A percentile compares a stretch with the other conserved stretches of the same genome.
Evolutionary conservation across 179 eudicot genomes (phyloP).

Genomic region (Sideroxylon spinosum): DNA sequence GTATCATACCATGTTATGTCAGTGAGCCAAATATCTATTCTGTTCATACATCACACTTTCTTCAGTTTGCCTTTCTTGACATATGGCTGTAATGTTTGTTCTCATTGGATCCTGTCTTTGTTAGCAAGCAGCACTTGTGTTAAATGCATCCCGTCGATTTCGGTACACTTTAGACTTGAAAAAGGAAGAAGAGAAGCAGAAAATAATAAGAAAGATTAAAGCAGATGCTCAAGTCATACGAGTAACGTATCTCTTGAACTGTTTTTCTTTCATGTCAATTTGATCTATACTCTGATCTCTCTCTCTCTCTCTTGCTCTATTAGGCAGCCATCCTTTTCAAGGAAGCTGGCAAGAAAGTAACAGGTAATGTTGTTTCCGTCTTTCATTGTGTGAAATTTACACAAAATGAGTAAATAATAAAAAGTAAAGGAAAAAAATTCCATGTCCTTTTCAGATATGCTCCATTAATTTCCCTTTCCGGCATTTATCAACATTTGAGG

Average conservation of each 20-base stretch:
- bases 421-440: neutral
- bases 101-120: constrained; percentile 17
- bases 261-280: neutral
- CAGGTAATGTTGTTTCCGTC: constrained; percentile 35
- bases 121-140: constrained; percentile 71
- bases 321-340: constrained; percentile 81
- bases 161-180: constrained; percentile 52
- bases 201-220: constrained; percentile 48
- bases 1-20: neutral
- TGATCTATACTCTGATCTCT: constrained; percentile 16
- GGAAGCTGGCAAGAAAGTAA: constrained; percentile 49
- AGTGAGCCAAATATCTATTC: neutral
- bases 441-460: neutral
- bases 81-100: neutral
- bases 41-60: neutral
- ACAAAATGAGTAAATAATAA: no score
- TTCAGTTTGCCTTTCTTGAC: neutral
- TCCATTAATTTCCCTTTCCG: neutral
- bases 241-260: constrained; percentile 29
- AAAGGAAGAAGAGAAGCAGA: constrained; percentile 53
- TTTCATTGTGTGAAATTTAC: neutral
- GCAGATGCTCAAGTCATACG: constrained; percentile 61
- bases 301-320: constrained; percentile 15
- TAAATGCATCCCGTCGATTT: constrained; percentile 57
- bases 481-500: neutral